These are phyloP conservation scores for Oidiodendron maius DNA, from an alignment of 495 filamentous ascomycete species.

Conservation along the genomic window DNA sequence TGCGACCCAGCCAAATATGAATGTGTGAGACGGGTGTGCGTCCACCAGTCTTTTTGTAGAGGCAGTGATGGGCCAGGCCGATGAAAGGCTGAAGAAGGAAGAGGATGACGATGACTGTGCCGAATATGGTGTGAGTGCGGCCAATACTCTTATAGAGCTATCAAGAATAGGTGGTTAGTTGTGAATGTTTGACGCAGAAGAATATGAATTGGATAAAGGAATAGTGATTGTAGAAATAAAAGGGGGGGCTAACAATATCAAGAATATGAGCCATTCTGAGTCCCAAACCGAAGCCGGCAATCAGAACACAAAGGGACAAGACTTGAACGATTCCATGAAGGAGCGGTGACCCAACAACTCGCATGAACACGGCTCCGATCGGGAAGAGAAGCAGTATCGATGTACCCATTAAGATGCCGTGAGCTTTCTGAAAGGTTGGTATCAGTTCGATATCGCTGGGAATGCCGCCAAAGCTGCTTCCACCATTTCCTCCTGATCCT, in stretches of 20 bases:
- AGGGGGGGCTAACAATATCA: conserved; percentile 19
- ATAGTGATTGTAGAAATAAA: not conserved
- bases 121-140: conserved; percentile 38
- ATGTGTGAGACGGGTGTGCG: conserved; percentile 50
- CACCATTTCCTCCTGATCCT: not conserved
- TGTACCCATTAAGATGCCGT: conserved; percentile 52
- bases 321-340: conserved; percentile 56
- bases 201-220: too few relatives aligned
- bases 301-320: conserved; percentile 46
- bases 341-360: conserved; percentile 39
- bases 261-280: conserved; percentile 37
- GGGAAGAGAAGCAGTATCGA: conserved; percentile 51
- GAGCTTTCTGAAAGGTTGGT: conserved; percentile 18
- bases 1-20: conserved; percentile 68
- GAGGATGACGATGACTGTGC: conserved; percentile 36
- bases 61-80: conserved; percentile 58
- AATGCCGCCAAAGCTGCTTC: not conserved
- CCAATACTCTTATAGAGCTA: conserved; percentile 16
- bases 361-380: conserved; percentile 50
- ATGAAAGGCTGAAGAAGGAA: conserved; percentile 59
- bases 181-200: too few relatives aligned
- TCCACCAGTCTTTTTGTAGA: conserved; percentile 37
- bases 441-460: not conserved
- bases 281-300: conserved; percentile 59
- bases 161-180: conserved; percentile 8